Conservation (phyloP, 1,284 basidiomycete species). For the Tylopilus sp. region DNA sequence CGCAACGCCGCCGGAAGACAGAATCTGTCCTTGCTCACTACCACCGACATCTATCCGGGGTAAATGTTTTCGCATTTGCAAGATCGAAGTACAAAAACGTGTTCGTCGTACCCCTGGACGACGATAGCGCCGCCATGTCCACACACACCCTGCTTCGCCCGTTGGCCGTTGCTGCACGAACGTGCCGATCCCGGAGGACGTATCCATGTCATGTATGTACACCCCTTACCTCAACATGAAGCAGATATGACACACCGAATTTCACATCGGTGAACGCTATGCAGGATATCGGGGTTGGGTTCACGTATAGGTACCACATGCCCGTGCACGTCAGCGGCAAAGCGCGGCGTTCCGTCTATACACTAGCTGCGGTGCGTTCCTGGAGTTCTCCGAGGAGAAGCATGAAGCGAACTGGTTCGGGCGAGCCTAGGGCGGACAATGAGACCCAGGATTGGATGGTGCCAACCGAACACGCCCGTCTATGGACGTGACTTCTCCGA, state of each 20-base stretch:
- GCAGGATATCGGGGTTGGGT: neutral
- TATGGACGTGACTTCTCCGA: too few relatives aligned
- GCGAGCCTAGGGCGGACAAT: neutral
- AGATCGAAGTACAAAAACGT: neutral
- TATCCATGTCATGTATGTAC: too few relatives aligned
- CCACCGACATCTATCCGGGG: neutral
- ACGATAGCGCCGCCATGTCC: neutral
- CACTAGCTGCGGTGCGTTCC: constrained; percentile 45
- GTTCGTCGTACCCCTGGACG: neutral
- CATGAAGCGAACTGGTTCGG: neutral
- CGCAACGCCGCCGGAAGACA: too few relatives aligned
- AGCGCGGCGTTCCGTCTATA: constrained; percentile 57
- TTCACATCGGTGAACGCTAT: constrained; percentile 1
- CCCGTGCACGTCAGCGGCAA: constrained; percentile 37
- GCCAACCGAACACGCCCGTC: too few relatives aligned
- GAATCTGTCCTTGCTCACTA: neutral
- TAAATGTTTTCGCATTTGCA: neutral
- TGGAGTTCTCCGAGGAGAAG: constrained; percentile 58
- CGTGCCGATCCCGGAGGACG: neutral
- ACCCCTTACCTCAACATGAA: neutral
- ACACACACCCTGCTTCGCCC: neutral
- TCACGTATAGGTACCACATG: neutral
- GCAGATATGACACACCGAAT: neutral
- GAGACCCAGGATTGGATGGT: too few relatives aligned
- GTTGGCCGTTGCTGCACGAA: neutral